A percentile compares a stretch with the other conserved stretches of the same genome.
phyloP scores from a whole-genome alignment of 2,329 filamentous ascomycete genomes.

The Aspergillus puulaauensis region DNA sequence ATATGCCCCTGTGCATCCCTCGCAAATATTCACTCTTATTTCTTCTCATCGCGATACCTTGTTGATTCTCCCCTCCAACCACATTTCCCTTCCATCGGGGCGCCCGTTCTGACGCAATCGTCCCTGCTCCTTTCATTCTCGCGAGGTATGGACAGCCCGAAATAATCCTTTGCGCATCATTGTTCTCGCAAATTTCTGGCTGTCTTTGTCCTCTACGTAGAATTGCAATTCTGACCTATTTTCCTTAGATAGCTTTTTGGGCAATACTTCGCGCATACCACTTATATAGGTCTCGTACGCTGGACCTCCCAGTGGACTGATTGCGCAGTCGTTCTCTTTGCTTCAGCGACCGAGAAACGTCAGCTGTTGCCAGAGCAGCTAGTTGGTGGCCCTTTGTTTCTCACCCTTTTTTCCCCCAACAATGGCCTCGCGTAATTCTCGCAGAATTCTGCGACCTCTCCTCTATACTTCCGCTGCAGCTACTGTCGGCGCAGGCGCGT shows the following conservation, averaged over 20 bases:
- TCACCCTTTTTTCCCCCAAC: not conserved
- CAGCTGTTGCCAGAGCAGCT: not conserved
- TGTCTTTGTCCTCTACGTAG: not conserved
- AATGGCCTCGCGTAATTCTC: slow-evolving; percentile 44
- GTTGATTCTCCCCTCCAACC: not conserved
- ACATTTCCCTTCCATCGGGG: not conserved
- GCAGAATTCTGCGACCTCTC: slow-evolving; percentile 56
- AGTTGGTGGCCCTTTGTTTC: not conserved
- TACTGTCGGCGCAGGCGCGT: slow-evolving; percentile 53
- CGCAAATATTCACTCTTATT: not conserved
- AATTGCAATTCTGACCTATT: not conserved
- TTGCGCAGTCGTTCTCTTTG: slow-evolving; percentile 2
- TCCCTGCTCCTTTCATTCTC: not conserved
- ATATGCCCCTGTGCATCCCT: not conserved
- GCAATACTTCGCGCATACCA: not conserved
- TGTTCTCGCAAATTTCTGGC: not conserved
- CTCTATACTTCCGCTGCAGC: slow-evolving; percentile 60
- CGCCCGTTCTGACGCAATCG: not conserved
- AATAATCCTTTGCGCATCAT: not conserved
- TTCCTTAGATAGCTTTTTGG: not conserved
- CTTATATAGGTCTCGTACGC: not conserved
- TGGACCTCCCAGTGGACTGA: not conserved
- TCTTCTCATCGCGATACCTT: not conserved
- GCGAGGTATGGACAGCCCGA: not conserved
- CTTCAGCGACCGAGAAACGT: not conserved